Evolutionary conservation across 2,329 filamentous ascomycete genomes (phyloP), one percentile per base, ranked within the genome.

Genomic region (Didymella lethalis): DNA sequence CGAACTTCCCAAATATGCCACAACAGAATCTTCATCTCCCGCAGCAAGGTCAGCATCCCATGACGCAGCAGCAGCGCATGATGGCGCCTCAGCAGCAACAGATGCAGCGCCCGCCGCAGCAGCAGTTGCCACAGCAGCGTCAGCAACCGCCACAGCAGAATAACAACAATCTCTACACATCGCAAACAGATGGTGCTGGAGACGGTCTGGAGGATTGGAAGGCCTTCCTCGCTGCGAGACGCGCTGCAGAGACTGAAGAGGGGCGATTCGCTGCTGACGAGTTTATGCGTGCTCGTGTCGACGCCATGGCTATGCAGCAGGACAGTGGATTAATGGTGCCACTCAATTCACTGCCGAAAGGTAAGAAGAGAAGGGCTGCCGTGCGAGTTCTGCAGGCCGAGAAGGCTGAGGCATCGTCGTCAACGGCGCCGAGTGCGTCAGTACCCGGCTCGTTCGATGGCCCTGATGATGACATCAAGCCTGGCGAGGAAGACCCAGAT

Each of bases 311-410:
- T 8, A 87, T 85, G 73, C 81, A 82, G 64, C 89, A 92, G 81
- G 89, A 93, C 73, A 91, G 88, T 48, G 91, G 91, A 7, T 79
- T 93, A 57, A 92, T 93, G 89, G 75, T 93, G 18, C 88, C 91
- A 2, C 81, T 93, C 11, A 82, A 84, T 65, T 82, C 88, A 64
- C 84, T 84, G 62, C 71, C 73, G n/a, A 75, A 77, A 51, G 70
- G 75, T 32, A 79, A 76, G 52, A 79, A 78, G 62, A 76, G 78
- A 50, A 78, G 76, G 55, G 70, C 71, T 20, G 72, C 78, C 10
- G 67, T 76, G 1, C 71, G 71, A 20, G 70, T 75, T 1, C 64
- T 72, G 31, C 85, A 88, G 60, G 84, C 85, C 50, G 90, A 94
- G 72, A 85, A 73, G 54, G 71, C 67, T 28, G 71, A 72, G 46